phyloP scores from a whole-genome alignment of 2,329 filamentous ascomycete genomes.

The Xylariomycetidae sp. region DNA sequence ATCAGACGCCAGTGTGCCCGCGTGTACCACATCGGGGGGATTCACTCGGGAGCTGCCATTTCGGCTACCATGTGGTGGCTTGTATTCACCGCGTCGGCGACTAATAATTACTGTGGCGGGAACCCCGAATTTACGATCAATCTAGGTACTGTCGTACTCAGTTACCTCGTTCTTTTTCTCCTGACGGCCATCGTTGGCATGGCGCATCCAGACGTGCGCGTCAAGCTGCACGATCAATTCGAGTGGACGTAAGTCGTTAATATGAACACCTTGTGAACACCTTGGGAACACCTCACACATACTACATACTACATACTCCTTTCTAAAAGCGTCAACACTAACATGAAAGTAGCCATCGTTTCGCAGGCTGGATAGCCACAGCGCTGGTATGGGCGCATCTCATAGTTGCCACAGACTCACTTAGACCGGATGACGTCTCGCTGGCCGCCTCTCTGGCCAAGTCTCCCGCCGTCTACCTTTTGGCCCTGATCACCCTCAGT shows the following conservation, averaged over 20 bases:
- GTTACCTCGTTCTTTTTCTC: conserved; percentile 13
- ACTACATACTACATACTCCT: too few species aligned
- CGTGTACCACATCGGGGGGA: conserved; percentile 48
- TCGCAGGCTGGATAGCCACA: conserved; percentile 66
- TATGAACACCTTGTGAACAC: too few species aligned
- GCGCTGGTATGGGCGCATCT: conserved; percentile 61
- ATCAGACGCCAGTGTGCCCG: conserved; percentile 45
- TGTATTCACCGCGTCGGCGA: conserved; percentile 26
- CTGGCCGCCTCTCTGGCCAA: conserved; percentile 33
- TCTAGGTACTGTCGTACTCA: conserved; percentile 11
- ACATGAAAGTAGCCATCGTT: too few species aligned
- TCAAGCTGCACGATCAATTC: conserved; percentile 40
- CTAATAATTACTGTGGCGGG: conserved; percentile 24
- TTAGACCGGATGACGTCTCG: conserved; percentile 18
- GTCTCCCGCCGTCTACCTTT: conserved; percentile 59
- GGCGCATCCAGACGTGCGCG: conserved; percentile 16
- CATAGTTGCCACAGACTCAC: conserved; percentile 47
- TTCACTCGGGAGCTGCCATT: conserved; percentile 46
- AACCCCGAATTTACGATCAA: conserved; percentile 11
- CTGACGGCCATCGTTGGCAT: conserved; percentile 13
- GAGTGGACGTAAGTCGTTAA: too few species aligned
- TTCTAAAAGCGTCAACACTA: too few species aligned
- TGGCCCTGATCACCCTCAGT: conserved; percentile 58
- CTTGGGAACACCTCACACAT: too few species aligned
- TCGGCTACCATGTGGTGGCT: conserved; percentile 40